Conservation (phyloP, 768 basidiomycete species). For the Amanita subjunquillea region DNA sequence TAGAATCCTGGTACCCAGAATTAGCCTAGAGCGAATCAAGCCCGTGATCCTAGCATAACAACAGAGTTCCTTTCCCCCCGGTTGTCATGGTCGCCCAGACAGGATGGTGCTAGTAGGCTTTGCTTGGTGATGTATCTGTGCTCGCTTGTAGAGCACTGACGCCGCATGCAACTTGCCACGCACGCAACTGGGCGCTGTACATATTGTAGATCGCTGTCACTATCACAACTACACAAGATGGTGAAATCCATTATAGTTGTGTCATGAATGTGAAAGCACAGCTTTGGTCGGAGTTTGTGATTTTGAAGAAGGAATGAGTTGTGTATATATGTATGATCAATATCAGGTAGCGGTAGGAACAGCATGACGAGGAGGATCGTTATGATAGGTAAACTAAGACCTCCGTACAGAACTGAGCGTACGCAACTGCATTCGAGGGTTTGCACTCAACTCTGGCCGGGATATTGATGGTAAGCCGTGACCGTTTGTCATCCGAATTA, state of each 20-base stretch:
- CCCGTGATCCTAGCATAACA: background rate
- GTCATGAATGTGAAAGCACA: background rate
- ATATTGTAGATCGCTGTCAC: too few species aligned
- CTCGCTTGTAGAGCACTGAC: background rate
- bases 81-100: background rate
- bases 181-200: too few species aligned
- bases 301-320: background rate
- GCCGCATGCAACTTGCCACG: background rate
- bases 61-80: background rate
- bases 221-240: too few species aligned
- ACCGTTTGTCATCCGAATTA: background rate
- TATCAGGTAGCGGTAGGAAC: background rate
- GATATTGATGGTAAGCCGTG: too few species aligned
- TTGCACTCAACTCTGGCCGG: too few species aligned
- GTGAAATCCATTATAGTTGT: too few species aligned
- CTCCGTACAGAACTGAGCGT: too few species aligned
- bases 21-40: background rate
- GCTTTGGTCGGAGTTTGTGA: background rate
- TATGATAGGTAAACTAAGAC: background rate
- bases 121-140: background rate
- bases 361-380: background rate
- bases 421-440: background rate
- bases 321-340: background rate
- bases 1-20: background rate
- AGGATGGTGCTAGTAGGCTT: background rate